phyloP scores from a whole-genome alignment of 2,329 filamentous ascomycete genomes.

The Trichophyton simii region DNA sequence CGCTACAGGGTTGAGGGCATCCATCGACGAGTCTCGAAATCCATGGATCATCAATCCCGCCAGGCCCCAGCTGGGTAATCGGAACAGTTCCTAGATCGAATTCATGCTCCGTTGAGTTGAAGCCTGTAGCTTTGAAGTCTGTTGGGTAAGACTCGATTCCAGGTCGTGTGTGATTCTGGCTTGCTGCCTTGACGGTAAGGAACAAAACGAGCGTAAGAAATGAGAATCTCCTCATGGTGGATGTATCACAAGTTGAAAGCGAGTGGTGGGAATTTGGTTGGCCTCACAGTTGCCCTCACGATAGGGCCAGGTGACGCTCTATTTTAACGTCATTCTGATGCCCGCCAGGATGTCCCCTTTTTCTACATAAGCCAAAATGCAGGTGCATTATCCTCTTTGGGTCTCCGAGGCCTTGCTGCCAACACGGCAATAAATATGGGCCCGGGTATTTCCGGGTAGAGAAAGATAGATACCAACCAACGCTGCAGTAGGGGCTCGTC shows the following conservation, averaged over 20 bases:
- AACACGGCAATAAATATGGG: too few species aligned
- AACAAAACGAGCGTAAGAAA: neutral
- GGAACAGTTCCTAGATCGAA: neutral
- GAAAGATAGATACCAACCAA: too few species aligned
- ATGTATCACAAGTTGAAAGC: neutral
- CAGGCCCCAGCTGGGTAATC: neutral
- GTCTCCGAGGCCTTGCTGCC: neutral
- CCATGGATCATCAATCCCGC: neutral
- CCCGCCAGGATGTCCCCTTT: neutral
- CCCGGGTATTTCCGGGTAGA: too few species aligned
- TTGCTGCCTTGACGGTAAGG: neutral
- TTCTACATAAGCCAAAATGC: neutral
- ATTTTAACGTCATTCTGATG: neutral
- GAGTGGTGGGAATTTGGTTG: neutral
- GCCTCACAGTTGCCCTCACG: neutral
- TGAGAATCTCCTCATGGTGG: constrained; percentile 7
- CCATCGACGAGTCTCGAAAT: constrained; percentile 13
- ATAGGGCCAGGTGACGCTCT: neutral
- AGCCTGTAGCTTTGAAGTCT: neutral
- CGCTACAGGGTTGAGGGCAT: constrained; percentile 5
- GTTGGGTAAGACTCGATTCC: neutral
- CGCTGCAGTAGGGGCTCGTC: too few species aligned
- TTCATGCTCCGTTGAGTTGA: constrained; percentile 1
- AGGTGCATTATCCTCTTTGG: neutral
- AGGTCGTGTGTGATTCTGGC: neutral